Evolutionary conservation across 148 eudicot species (phyloP).

Genomic region (Simmondsia chinensis): DNA sequence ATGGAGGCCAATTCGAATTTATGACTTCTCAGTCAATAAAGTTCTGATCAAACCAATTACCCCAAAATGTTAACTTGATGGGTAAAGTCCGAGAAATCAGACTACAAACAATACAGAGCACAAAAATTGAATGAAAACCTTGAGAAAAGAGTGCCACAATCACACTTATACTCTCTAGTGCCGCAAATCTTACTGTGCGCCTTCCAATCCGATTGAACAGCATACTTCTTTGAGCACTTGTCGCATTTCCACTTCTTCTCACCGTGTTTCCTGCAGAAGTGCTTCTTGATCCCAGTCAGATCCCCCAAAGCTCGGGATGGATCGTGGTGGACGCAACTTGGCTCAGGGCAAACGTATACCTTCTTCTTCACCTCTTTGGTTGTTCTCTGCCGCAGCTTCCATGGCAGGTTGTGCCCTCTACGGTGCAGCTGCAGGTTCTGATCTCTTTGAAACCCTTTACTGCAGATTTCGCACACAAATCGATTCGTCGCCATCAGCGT

Average conservation of each 20-base stretch:
- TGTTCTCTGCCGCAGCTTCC: slow-evolving; percentile 78
- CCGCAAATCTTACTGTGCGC: slow-evolving; percentile 86
- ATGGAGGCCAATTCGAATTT: too few species aligned
- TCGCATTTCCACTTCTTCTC: slow-evolving; percentile 91
- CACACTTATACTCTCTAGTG: slow-evolving; percentile 74
- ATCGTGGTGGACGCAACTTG: slow-evolving; percentile 68
- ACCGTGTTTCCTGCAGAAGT: slow-evolving; percentile 75
- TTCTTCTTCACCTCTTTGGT: slow-evolving; percentile 61
- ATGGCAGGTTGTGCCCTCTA: slow-evolving; percentile 81
- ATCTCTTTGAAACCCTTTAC: slow-evolving; percentile 81
- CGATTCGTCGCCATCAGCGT: slow-evolving; percentile 73
- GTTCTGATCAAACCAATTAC: background rate
- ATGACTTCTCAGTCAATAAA: too few species aligned
- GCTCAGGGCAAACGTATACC: slow-evolving; percentile 79
- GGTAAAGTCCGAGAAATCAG: too few species aligned
- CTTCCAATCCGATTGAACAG: slow-evolving; percentile 89
- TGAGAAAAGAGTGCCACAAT: slow-evolving; percentile 73
- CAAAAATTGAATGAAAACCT: slow-evolving; percentile 30
- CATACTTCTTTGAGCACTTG: slow-evolving; percentile 85
- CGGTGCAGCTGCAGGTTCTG: slow-evolving; percentile 83
- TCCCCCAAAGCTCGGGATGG: slow-evolving; percentile 78
- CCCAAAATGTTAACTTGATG: too few species aligned
- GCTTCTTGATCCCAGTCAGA: slow-evolving; percentile 84
- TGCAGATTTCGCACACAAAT: slow-evolving; percentile 77
- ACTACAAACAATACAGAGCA: background rate